Conservation (phyloP, 345 rosid genomes). For the Luvunga scandens region DNA sequence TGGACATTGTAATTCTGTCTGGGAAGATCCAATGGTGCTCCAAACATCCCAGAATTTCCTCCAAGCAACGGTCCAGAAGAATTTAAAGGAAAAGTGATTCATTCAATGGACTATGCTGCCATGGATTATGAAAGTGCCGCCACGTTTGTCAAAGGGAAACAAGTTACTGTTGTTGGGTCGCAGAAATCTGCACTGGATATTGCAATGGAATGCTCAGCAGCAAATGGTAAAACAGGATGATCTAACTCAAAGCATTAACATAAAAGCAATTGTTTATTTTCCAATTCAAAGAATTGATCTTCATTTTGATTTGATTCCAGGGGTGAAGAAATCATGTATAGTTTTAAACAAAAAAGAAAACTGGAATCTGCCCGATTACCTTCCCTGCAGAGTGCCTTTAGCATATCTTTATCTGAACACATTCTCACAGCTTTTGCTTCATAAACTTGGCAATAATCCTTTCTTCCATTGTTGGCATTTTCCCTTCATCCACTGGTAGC, state of each 20-base stretch:
- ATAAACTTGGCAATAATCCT: conserved; percentile 47
- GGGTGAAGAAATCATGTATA: conserved; percentile 33
- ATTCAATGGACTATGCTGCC: conserved; percentile 38
- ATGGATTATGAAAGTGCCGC: conserved; percentile 18
- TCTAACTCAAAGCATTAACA: too few relatives aligned
- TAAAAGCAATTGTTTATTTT: not conserved
- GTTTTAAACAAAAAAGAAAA: conserved; percentile 34
- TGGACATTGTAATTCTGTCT: conserved; percentile 38
- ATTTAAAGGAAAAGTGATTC: conserved; percentile 42
- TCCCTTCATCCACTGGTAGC: too few relatives aligned
- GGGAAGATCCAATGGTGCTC: conserved; percentile 36
- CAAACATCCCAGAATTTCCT: conserved; percentile 42
- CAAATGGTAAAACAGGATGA: conserved; percentile 22
- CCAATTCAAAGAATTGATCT: not conserved
- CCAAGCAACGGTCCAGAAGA: conserved; percentile 39
- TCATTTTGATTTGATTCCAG: conserved; percentile 17
- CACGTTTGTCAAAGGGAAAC: conserved; percentile 24
- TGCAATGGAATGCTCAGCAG: conserved; percentile 36
- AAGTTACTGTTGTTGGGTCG: conserved; percentile 33
- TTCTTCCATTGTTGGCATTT: conserved; percentile 27
- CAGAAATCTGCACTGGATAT: conserved; percentile 45
- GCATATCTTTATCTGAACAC: conserved; percentile 32
- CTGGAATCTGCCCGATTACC: conserved; percentile 34
- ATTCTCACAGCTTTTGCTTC: conserved; percentile 45
- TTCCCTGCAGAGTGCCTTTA: conserved; percentile 39